These are phyloP conservation scores for Albatrellus ellisii DNA, from an alignment of 768 basidiomycete species.

Conservation along the genomic window DNA sequence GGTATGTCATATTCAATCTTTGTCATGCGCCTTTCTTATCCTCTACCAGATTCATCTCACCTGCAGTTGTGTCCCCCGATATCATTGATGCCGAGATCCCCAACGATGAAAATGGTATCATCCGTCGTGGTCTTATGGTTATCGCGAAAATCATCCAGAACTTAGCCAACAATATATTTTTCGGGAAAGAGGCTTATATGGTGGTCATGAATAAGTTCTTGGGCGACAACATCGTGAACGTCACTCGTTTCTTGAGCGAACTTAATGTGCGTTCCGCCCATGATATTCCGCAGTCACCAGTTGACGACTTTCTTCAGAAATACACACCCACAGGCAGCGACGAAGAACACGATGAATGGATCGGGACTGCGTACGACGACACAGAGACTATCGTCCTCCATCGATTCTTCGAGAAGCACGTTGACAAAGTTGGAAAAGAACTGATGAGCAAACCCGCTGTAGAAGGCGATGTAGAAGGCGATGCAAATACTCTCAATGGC, in stretches of 20 bases:
- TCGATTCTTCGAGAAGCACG: constrained; percentile 74
- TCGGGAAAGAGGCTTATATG: constrained; percentile 87
- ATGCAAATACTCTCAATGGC: constrained; percentile 41
- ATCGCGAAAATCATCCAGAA: constrained; percentile 92
- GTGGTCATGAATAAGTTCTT: constrained; percentile 67
- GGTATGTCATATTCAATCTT: constrained; percentile 27
- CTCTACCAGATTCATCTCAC: constrained; percentile 72
- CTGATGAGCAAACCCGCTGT: constrained; percentile 54
- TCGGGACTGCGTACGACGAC: constrained; percentile 66
- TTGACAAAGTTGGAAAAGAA: constrained; percentile 82
- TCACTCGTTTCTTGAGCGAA: constrained; percentile 68
- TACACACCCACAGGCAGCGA: constrained; percentile 30
- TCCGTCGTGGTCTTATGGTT: constrained; percentile 70
- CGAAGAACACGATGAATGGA: constrained; percentile 60
- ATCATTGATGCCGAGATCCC: constrained; percentile 74
- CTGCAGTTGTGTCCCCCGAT: constrained; percentile 80
- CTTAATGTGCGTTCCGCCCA: constrained; percentile 38
- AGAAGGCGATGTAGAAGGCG: constrained; percentile 43
- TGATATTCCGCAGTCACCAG: not conserved
- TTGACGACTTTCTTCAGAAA: constrained; percentile 23
- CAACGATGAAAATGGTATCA: constrained; percentile 36
- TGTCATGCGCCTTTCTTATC: not conserved
- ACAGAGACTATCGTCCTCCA: constrained; percentile 76
- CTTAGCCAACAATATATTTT: constrained; percentile 87
- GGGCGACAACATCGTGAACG: constrained; percentile 50